Evolutionary conservation across 495 filamentous ascomycete species (phyloP).

Genomic region (Annulohypoxylon stygium): DNA sequence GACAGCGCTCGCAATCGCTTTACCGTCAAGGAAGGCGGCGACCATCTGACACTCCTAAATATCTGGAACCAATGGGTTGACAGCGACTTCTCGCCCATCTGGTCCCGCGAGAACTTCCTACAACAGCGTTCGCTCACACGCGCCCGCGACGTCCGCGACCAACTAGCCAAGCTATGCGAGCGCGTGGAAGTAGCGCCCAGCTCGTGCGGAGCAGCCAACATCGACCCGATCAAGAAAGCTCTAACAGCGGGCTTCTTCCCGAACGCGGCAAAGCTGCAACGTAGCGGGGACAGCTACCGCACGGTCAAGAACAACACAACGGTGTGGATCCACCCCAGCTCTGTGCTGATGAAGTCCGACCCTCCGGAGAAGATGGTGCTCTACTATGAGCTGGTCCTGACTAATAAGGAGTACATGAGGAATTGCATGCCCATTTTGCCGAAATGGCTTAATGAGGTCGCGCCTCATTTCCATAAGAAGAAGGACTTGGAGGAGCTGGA

Average conservation of each 20-base stretch:
- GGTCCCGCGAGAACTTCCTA: constrained; percentile 94
- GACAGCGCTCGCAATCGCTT: constrained; percentile 93
- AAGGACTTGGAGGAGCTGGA: constrained; percentile 86
- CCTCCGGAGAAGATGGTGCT: constrained; percentile 85
- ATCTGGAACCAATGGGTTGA: constrained; percentile 99
- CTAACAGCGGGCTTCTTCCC: constrained; percentile 95
- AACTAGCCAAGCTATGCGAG: constrained; percentile 94
- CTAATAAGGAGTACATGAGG: constrained; percentile 94
- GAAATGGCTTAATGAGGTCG: constrained; percentile 90
- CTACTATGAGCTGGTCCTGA: constrained; percentile 92
- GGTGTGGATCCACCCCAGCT: constrained; percentile 90
- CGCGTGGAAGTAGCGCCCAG: constrained; percentile 82
- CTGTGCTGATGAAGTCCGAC: constrained; percentile 82
- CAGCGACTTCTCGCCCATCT: constrained; percentile 87
- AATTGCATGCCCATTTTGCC: constrained; percentile 86
- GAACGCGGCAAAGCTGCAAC: constrained; percentile 88
- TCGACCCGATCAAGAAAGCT: constrained; percentile 84
- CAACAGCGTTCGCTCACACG: constrained; percentile 88
- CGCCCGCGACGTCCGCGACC: constrained; percentile 92
- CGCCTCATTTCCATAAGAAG: constrained; percentile 96
- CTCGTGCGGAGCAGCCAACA: constrained; percentile 75
- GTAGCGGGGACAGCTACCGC: constrained; percentile 90
- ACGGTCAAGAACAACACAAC: constrained; percentile 93
- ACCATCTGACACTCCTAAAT: constrained; percentile 91
- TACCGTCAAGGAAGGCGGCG: constrained; percentile 91